These are phyloP conservation scores for Hibiscus syriacus DNA, from an alignment of 345 rosid genomes.

Conservation along the genomic window DNA sequence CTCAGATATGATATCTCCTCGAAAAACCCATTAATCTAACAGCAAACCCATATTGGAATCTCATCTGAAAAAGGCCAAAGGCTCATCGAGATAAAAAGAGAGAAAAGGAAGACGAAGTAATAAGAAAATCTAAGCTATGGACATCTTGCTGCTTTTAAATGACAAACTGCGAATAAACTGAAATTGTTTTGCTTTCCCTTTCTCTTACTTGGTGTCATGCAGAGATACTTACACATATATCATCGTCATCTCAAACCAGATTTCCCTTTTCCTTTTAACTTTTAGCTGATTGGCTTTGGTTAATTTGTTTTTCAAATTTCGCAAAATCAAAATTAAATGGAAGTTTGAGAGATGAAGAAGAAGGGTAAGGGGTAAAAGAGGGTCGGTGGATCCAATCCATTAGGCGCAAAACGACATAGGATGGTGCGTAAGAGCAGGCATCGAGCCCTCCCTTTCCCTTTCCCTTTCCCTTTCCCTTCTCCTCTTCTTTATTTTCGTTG, in stretches of 20 bases:
- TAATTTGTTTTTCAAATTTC: too few relatives aligned
- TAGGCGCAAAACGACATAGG: slow-evolving; percentile 49
- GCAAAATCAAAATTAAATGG: slow-evolving; percentile 6
- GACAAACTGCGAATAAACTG: slow-evolving; percentile 25
- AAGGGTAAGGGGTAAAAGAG: too few relatives aligned
- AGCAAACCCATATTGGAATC: background rate
- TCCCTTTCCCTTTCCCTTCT: too few relatives aligned
- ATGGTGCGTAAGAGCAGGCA: slow-evolving; percentile 59
- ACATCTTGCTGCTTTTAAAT: slow-evolving; percentile 21
- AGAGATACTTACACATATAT: slow-evolving; percentile 32
- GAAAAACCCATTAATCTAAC: slow-evolving; percentile 10
- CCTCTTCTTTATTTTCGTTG: slow-evolving; percentile 12
- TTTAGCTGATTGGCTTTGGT: slow-evolving; percentile 8
- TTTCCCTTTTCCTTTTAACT: background rate
- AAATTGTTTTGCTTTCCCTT: background rate
- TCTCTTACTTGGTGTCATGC: slow-evolving; percentile 38
- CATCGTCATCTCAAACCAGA: slow-evolving; percentile 6
- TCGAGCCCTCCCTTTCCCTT: too few relatives aligned
- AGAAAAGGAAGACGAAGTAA: background rate
- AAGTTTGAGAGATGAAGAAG: background rate
- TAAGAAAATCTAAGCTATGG: slow-evolving; percentile 22
- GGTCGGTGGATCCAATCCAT: slow-evolving; percentile 85
- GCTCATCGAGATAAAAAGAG: background rate
- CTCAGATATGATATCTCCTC: background rate
- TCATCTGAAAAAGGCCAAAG: background rate